Conservation (phyloP, 768 basidiomycete genomes). For the Pleurotus salmoneostramineus region DNA sequence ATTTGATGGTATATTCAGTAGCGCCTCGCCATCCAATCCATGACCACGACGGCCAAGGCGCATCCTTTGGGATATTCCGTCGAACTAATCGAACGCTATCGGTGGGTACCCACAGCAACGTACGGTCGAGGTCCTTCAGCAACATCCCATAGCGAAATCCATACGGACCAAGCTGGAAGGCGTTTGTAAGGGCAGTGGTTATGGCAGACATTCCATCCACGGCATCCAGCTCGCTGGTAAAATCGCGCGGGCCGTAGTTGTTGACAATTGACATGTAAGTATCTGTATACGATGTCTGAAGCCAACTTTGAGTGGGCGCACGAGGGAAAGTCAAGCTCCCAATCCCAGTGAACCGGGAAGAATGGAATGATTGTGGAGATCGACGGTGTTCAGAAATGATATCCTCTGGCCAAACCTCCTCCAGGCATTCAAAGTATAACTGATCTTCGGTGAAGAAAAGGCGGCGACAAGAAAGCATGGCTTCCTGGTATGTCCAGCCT, state of each 20-base stretch:
- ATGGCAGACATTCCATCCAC: background rate
- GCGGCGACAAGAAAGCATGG: background rate
- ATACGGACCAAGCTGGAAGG: background rate
- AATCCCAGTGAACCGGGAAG: background rate
- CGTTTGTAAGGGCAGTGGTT: background rate
- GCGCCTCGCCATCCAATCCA: background rate
- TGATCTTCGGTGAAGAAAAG: background rate
- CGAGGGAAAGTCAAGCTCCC: background rate
- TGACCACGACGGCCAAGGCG: background rate
- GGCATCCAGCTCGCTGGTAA: background rate
- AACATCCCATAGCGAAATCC: background rate
- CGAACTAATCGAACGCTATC: background rate
- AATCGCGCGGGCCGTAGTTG: background rate
- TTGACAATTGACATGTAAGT: background rate
- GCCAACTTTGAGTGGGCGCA: background rate
- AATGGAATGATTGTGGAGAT: background rate
- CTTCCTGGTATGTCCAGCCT: constrained; percentile 2
- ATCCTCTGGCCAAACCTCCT: background rate
- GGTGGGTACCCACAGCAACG: background rate
- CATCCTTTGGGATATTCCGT: background rate
- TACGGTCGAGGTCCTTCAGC: background rate
- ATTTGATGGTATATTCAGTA: background rate
- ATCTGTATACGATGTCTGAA: background rate
- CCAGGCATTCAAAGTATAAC: background rate
- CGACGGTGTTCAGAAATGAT: background rate